Evolutionary conservation across 2,329 filamentous ascomycete species (phyloP), one percentile per base, ranked within the genome.

Genomic region (Monascus ruber): DNA sequence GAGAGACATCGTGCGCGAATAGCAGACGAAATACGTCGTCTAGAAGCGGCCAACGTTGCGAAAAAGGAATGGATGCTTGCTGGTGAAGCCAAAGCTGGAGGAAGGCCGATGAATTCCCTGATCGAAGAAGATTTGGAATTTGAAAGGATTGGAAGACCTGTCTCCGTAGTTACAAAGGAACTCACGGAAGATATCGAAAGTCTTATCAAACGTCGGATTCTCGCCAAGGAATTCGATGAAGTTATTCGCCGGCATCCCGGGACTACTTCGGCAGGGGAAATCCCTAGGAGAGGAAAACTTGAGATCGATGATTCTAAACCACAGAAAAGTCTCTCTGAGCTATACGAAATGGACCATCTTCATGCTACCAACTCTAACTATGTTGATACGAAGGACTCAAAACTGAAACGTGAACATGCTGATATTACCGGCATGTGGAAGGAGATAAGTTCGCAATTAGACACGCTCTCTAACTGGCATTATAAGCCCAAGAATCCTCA

Each of bases 101-200:
- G 91, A 49, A 77, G 91, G 29, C 91, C 91, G 0, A 59, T 86
- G 39, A 96, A 98, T 67, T 95, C 89, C 1, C 74, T 98, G 2
- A 76, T 98, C 1, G 88, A 96, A 57, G 79, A 96, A 65, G 87
- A 96, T 53, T 74, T 98, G 25, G 89, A 96, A 48, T 98, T 96
- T 56, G 91, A 98, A 65, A 80, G 93, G 52, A 79, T 85, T 24
- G 91, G 91, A 55, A 98, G 96, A 61, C 89, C 91, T 0, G 83
- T 96, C 1, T 86, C 89, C 1, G 84, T 96, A 44, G 87, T 95
- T 58, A 96, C 91, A 0, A 81, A 85, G 33, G 88, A 95, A 60
- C 73, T 93, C 32, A 93, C 80, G 39, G 88, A 95, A 60, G 80
- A 81, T 51, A 93, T 98, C 41, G 91, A 98, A 63, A 82, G 85